These are phyloP conservation scores for Erythrophleum ivorense DNA, from an alignment of 331 rosid species.

Conservation along the genomic window DNA sequence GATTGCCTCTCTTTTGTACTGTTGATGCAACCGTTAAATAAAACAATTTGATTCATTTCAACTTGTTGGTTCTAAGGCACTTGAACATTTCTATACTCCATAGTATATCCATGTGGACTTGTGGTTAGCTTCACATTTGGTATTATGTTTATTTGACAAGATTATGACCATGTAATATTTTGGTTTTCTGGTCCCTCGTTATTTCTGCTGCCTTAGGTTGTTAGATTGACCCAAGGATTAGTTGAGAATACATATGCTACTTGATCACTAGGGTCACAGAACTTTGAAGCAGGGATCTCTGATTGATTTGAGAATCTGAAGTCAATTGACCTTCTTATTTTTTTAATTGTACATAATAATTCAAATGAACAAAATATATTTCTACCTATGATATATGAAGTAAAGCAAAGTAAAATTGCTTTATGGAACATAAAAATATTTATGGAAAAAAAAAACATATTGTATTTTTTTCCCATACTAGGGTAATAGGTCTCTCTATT, in stretches of 20 bases:
- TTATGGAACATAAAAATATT: slow-evolving; percentile 13
- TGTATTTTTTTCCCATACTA: slow-evolving; percentile 1
- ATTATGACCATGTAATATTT: slow-evolving; percentile 1
- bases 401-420: neutral
- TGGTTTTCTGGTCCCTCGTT: slow-evolving; percentile 1
- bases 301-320: slow-evolving; percentile 21
- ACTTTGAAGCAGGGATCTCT: slow-evolving; percentile 17
- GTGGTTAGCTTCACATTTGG: slow-evolving; percentile 13
- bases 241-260: neutral
- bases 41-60: neutral
- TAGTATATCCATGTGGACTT: neutral
- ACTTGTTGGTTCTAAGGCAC: slow-evolving; percentile 22
- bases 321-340: slow-evolving; percentile 12
- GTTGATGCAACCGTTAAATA: slow-evolving; percentile 8
- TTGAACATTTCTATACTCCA: slow-evolving; percentile 1
- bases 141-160: slow-evolving; percentile 24
- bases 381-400: neutral
- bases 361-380: neutral
- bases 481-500: slow-evolving; percentile 16
- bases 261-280: slow-evolving; percentile 1
- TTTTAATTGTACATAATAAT: slow-evolving; percentile 9
- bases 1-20: neutral
- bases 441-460: neutral
- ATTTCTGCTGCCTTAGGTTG: slow-evolving; percentile 27
- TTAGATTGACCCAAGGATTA: slow-evolving; percentile 15